These are phyloP conservation scores for Psilocybe tampanensis DNA, from an alignment of 768 basidiomycete genomes.

Conservation along the genomic window DNA sequence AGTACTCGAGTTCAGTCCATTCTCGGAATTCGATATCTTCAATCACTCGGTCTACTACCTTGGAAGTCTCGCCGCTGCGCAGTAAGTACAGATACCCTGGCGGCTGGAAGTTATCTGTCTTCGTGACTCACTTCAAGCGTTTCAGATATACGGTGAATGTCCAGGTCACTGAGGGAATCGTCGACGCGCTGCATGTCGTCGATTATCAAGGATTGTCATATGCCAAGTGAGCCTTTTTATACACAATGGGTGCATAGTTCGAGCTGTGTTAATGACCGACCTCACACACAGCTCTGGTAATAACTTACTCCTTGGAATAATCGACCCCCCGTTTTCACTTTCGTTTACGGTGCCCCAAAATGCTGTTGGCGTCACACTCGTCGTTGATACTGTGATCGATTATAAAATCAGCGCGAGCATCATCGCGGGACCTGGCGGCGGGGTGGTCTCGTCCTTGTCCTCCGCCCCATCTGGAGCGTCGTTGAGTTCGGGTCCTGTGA, in stretches of 20 bases:
- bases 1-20: not conserved
- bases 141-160: not conserved
- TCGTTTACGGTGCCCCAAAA: not conserved
- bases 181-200: not conserved
- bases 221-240: not conserved
- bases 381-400: not conserved
- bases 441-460: too few relatives aligned
- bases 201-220: not conserved
- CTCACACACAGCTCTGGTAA: too few relatives aligned
- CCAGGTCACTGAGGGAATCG: not conserved
- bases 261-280: too few relatives aligned
- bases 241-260: too few relatives aligned
- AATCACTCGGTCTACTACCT: not conserved
- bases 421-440: too few relatives aligned
- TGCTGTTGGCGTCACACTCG: not conserved
- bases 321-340: not conserved
- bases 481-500: too few relatives aligned
- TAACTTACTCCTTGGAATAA: too few relatives aligned
- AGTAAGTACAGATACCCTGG: too few relatives aligned
- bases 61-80: too few relatives aligned
- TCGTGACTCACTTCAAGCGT: too few relatives aligned
- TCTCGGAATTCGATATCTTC: not conserved
- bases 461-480: too few relatives aligned
- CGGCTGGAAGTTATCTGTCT: too few relatives aligned
- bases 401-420: not conserved